Percentiles rank a stretch among this genome's conserved stretches.
Evolutionary conservation across 2,329 filamentous ascomycete genomes (phyloP).

Genomic region (Colletotrichum sp.): DNA sequence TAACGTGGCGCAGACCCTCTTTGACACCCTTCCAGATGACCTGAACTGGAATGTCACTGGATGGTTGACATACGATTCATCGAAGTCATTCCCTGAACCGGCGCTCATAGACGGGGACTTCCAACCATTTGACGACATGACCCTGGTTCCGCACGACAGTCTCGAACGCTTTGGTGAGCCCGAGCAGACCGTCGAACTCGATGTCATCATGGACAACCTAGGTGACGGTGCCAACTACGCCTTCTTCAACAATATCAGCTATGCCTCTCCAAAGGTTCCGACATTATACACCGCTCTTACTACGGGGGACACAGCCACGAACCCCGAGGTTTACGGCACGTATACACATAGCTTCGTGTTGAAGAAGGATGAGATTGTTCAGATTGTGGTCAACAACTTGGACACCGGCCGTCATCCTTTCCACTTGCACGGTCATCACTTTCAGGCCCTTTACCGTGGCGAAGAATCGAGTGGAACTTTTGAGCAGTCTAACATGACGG

Average conservation of each 20-base stretch:
- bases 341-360: constrained; percentile 73
- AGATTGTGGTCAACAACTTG: constrained; percentile 79
- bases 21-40: constrained; percentile 69
- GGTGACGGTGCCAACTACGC: constrained; percentile 65
- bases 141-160: constrained; percentile 72
- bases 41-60: constrained; percentile 73
- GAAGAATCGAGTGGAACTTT: constrained; percentile 63
- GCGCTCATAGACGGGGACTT: constrained; percentile 66
- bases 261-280: constrained; percentile 76
- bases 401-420: constrained; percentile 77
- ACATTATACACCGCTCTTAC: constrained; percentile 79
- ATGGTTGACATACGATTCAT: constrained; percentile 63
- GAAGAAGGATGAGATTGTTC: constrained; percentile 69
- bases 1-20: constrained; percentile 54
- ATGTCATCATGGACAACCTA: constrained; percentile 65
- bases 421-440: constrained; percentile 79
- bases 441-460: constrained; percentile 70
- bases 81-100: constrained; percentile 45
- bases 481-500: constrained; percentile 47
- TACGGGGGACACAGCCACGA: constrained; percentile 60
- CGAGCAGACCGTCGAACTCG: constrained; percentile 66
- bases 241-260: constrained; percentile 81
- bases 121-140: constrained; percentile 75
- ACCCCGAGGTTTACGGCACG: constrained; percentile 68
- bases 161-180: constrained; percentile 64